These are phyloP conservation scores for Pseudonitzschia multiseries DNA, from an alignment of 108 stramenopile genomes.

Conservation along the genomic window DNA sequence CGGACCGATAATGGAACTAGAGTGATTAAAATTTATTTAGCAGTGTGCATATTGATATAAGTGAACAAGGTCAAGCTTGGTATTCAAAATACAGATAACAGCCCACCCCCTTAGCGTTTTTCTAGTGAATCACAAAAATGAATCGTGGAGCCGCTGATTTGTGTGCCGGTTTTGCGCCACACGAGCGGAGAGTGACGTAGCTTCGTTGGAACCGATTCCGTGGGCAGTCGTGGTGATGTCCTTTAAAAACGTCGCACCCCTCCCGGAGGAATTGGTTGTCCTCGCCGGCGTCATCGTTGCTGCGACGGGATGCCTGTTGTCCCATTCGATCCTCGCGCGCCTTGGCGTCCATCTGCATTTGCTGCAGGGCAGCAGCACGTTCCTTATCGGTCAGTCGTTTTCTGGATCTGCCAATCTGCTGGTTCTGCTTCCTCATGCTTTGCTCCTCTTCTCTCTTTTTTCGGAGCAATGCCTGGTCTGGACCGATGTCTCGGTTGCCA, in stretches of 20 bases:
- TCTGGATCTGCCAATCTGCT: constrained; percentile 15
- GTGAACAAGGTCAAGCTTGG: background rate
- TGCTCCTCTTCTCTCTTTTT: constrained; percentile 54
- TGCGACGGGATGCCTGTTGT: background rate
- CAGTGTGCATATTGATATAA: too few relatives aligned
- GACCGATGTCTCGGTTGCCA: constrained; percentile 48
- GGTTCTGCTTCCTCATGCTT: constrained; percentile 30
- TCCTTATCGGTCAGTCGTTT: constrained; percentile 35
- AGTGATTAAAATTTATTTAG: background rate
- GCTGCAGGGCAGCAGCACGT: constrained; percentile 38
- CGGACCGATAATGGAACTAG: constrained; percentile 46
- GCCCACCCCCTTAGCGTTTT: background rate
- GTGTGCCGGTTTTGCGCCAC: constrained; percentile 51
- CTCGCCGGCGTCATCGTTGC: constrained; percentile 3
- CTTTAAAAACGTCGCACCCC: constrained; percentile 37
- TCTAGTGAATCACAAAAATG: constrained; percentile 23
- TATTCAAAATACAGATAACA: too few relatives aligned
- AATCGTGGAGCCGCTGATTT: constrained; percentile 39
- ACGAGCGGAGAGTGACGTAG: constrained; percentile 32
- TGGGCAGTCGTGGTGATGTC: constrained; percentile 23
- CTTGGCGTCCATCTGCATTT: constrained; percentile 49
- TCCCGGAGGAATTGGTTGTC: background rate
- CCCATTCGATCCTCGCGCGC: constrained; percentile 18
- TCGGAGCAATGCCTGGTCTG: constrained; percentile 50
- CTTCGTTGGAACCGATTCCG: constrained; percentile 27